Evolutionary conservation across 148 eudicot species (phyloP), one percentile per base, ranked within the genome.

Genomic region (Bassia scoparia): DNA sequence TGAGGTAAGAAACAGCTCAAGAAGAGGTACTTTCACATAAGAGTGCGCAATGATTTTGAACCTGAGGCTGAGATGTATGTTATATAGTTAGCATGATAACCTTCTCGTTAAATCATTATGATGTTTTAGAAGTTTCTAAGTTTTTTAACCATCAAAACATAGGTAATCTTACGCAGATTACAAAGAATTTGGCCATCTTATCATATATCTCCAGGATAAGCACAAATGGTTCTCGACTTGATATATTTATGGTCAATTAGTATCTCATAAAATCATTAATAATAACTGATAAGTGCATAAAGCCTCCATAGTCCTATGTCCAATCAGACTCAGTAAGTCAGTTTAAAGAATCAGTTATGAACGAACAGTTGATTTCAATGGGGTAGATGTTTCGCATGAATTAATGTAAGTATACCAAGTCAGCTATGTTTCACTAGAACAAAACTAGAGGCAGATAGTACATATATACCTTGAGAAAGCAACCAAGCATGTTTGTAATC

Each of bases 1-100:
- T 86, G 69, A 92, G 97, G 76, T 87, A 80, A 12, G 97, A 89
- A 41, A 85, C 81, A 74, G 91, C 89, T 77, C 97, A 73, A 92
- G 69, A 55, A 89, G 70, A 65, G 95, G 97, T 48, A 92, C 69
- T 86, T 89, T 89, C 38, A 85, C 81, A 80, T 74, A 89, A 73
- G 90, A 85, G 54, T 87, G 83, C 15, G 78, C 83, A 72, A 79
- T 64, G 50, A 70, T 67, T 81, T 81, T 82, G 79, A 83, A 92
- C 87, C 89, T n/a, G n/a, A n/a, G 82, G 84, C 97, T 92, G 87
- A 37, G 78, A 69, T 71, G 61, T 50, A 63, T 50, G 63, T 76
- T 49, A 61, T 8, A 18, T 7, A 54, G 7, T 69, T 33, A 23
- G 30, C 30, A 31, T 52, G 27, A 54, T 59, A 56, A 41, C 43